Base-by-base conservation (phyloP, 768 basidiomycete species). In the Russula dissimulans region DNA sequence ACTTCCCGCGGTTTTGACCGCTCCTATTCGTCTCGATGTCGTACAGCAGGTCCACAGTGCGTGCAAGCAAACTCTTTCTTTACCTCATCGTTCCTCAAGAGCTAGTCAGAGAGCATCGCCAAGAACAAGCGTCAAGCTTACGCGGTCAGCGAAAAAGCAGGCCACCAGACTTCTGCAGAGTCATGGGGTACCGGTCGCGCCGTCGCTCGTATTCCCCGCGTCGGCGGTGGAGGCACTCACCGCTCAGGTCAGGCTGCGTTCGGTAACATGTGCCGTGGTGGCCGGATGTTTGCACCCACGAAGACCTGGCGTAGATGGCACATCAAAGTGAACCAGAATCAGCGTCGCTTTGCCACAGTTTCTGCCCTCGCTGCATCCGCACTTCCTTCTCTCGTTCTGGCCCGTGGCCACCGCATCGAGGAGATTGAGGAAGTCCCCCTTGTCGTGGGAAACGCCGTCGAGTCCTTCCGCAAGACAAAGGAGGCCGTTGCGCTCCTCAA, bases 121-220 rank as follows among this genome's bases (percentile, higher is more conserved):
- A 97, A 97, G 86, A 97, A 97, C 85, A 90, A 83, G 77, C 86
- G 95, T 70, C 95, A 98, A 80, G 85, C 95, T 31, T 97, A 98
- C 77, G 79, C 95, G 69, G 97, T 98, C 72, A 89, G 86, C 75
- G 88, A 90, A 77, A 97, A 97, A 79, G 97, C 97, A 61, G 97
- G 97, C 69, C 93, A 98, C 81, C 95, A 99, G 78, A 98, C 97
- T 68, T 90, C 87, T 63, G 95, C 97, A 65, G 95, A 97, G 77
- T 98, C 95, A 39, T 99, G 97, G 97, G 97, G 97, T 77, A 99
- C 97, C 67, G 97, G 97, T 86, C 94, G 97, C 77, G 97, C 97
- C 67, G 97, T 99, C 66, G 95, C 95, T 31, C 97, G 97, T 94
- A 98, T 99, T 73, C 97, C 97, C 76, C 95, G 97, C 90, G 95